A percentile compares a stretch with the other conserved stretches of the same genome.
Conservation (phyloP, 441 rosid species). For the Codiaeum variegatum region DNA sequence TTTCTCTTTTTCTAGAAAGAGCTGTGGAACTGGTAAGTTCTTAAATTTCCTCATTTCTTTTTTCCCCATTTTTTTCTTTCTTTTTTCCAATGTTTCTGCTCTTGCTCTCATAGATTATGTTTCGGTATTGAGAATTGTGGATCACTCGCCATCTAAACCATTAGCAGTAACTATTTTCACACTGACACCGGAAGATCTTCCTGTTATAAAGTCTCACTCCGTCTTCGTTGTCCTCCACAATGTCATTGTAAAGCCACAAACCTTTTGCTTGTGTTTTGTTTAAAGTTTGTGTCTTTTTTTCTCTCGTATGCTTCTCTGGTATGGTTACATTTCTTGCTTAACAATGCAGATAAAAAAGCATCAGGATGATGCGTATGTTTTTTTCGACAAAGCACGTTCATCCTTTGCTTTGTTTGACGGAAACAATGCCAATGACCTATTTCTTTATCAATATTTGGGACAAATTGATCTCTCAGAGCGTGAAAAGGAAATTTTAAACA, state of each 20-base stretch:
- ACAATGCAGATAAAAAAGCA: background rate
- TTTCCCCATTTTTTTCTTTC: too few relatives aligned
- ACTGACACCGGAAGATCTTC: conserved; percentile 10
- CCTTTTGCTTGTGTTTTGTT: background rate
- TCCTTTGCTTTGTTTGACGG: background rate
- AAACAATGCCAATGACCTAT: background rate
- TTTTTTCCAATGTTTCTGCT: background rate
- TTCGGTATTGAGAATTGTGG: conserved; percentile 17
- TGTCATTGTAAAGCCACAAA: conserved; percentile 9
- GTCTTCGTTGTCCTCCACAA: conserved; percentile 22
- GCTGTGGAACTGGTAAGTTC: conserved; percentile 14
- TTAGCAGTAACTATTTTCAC: conserved; percentile 19
- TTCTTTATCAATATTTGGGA: background rate
- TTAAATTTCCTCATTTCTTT: too few relatives aligned
- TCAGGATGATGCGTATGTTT: background rate
- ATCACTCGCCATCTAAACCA: conserved; percentile 1
- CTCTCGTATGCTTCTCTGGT: too few relatives aligned
- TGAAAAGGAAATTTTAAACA: too few relatives aligned
- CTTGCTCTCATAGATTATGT: conserved; percentile 7
- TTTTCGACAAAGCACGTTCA: background rate
- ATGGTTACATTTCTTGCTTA: background rate
- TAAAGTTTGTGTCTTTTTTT: background rate
- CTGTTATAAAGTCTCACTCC: conserved; percentile 10
- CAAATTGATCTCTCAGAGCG: background rate
- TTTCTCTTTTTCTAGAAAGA: conserved; percentile 16